These are phyloP conservation scores for Plenodomus tracheiphilus DNA, from an alignment of 2,329 filamentous ascomycete species.

Conservation along the genomic window DNA sequence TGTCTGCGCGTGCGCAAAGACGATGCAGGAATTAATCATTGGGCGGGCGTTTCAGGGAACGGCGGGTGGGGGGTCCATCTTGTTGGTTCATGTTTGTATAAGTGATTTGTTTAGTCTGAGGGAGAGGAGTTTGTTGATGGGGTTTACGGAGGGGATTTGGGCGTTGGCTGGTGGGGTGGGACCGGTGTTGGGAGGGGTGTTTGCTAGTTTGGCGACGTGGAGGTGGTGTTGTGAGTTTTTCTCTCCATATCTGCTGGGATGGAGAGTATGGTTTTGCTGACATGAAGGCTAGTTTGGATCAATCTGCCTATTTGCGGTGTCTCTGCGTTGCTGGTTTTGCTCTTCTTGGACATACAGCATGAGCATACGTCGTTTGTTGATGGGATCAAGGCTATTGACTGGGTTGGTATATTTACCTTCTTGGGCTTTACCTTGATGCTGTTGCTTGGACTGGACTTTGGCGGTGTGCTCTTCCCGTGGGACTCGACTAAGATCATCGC, in stretches of 20 bases:
- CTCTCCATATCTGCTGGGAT: background rate
- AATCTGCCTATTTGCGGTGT: conserved; percentile 57
- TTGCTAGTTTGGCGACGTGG: conserved; percentile 53
- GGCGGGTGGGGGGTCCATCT: conserved; percentile 65
- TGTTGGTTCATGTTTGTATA: conserved; percentile 65
- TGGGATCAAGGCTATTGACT: conserved; percentile 58
- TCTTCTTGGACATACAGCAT: conserved; percentile 60
- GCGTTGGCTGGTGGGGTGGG: conserved; percentile 58
- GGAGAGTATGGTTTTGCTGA: background rate
- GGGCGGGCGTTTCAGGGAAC: conserved; percentile 65
- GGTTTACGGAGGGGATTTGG: conserved; percentile 58
- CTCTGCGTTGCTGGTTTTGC: conserved; percentile 53
- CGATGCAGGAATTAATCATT: conserved; percentile 62
- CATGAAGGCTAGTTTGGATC: conserved; percentile 52
- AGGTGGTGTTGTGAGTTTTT: conserved; percentile 53
- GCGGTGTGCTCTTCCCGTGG: conserved; percentile 58
- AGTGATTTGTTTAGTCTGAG: conserved; percentile 65
- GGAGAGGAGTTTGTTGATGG: conserved; percentile 54
- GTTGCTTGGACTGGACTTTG: conserved; percentile 59
- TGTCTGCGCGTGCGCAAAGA: conserved; percentile 60
- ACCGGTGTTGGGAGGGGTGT: conserved; percentile 57
- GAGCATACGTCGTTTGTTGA: conserved; percentile 54
- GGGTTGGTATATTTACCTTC: conserved; percentile 57
- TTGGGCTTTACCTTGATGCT: conserved; percentile 56
- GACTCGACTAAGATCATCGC: conserved; percentile 58